Conservation (phyloP, 2,329 filamentous ascomycete genomes). For the Mycosphaerella sp. region DNA sequence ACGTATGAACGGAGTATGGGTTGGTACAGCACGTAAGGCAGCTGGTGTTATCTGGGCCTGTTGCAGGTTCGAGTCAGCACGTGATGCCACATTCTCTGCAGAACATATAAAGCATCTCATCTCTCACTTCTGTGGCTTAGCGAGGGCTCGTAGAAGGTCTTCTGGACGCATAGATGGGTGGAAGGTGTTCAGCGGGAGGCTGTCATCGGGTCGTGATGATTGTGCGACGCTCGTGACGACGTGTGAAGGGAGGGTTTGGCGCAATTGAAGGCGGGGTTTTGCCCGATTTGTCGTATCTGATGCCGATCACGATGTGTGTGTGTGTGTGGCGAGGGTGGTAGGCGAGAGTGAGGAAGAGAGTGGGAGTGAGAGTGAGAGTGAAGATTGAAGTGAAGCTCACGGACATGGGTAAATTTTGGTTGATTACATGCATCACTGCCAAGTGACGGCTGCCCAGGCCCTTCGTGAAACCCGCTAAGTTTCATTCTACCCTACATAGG, state of each 20-base stretch:
- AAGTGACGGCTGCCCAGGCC: too few relatives aligned
- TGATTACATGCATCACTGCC: too few relatives aligned
- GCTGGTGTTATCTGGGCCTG: constrained; percentile 63
- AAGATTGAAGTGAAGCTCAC: too few relatives aligned
- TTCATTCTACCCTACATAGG: too few relatives aligned
- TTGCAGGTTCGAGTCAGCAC: constrained; percentile 6
- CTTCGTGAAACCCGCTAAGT: too few relatives aligned
- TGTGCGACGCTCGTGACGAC: neutral
- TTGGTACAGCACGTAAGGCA: constrained; percentile 36
- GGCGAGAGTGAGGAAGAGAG: too few relatives aligned
- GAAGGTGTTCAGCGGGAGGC: constrained; percentile 13
- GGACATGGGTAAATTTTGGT: too few relatives aligned
- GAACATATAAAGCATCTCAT: constrained; percentile 21
- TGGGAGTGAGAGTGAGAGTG: too few relatives aligned
- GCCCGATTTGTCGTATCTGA: neutral
- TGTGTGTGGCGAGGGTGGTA: neutral
- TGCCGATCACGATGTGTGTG: neutral
- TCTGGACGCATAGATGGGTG: constrained; percentile 69
- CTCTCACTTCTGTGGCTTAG: constrained; percentile 84
- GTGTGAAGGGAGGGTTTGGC: too few relatives aligned
- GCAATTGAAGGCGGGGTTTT: neutral
- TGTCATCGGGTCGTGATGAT: neutral
- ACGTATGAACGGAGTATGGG: constrained; percentile 27
- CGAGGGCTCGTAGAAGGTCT: constrained; percentile 87
- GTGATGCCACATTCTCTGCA: constrained; percentile 7